Base-by-base conservation (phyloP, 2,329 filamentous ascomycete genomes). In the Alternaria metachromatica region DNA sequence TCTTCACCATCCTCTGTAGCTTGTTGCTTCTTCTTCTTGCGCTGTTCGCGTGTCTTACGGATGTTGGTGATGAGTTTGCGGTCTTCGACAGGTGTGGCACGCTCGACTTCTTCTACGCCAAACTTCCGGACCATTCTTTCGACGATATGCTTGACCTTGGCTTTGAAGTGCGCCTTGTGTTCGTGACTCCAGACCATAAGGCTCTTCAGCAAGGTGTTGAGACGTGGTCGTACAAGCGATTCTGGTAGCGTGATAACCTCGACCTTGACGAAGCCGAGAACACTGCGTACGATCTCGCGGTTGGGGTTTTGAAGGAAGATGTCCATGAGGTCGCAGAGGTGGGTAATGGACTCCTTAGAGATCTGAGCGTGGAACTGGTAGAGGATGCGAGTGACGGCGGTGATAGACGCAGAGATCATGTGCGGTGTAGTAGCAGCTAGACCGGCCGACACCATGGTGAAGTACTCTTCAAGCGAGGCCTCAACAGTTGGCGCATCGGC, bases 361-460 rank as follows among this genome's bases (percentile, higher is more conserved):
- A 98, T 84, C 25, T 87, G 81, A 28, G 87, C 84, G 69, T 93
- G 91, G 84, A 97, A 99, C 77, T 97, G 92, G 81, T 94, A 98
- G 28, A 99, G 87, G 25, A 97, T 89, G n/a, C 96, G 89, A 13
- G 94, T 96, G 41, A 99, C 87, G 13, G 96, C 95, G 0, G 94
- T 98, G 77, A 99, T 94, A n/a, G 93, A 94, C 0, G 96, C 96
- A 7, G 93, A 97, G 66, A 98, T 94, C 94, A 98, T 97, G 83
- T 98, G 95, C 30, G 96, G 94, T 11, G 94, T 95, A 72, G 90
- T 92, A 60, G 94, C 95, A 2, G 95, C 96, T 57, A 99, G 87
- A 82, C 96, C 96, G 53, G 96, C 96, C 70, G 93, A 97, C 28
- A 98, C 92, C 96, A 99, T 99, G 59, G 95, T 97, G 83, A 98